Evolutionary conservation across 306 rosid species (phyloP).

Genomic region (Cucurbita ficifolia): DNA sequence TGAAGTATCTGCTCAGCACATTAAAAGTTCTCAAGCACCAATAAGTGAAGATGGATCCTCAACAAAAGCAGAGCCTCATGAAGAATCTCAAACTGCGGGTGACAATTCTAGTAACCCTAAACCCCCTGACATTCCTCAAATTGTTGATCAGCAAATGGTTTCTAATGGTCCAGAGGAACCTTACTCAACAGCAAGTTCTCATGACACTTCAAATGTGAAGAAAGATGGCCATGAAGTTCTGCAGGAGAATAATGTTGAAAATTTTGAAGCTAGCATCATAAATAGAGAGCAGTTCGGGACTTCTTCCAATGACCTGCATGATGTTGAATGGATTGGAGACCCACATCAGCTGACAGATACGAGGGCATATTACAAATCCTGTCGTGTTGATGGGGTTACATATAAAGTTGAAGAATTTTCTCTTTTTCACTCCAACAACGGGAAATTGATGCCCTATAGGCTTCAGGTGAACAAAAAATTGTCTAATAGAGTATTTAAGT

Average conservation of each 20-base stretch:
- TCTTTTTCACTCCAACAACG: conserved; percentile 41
- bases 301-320: conserved; percentile 33
- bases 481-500: background rate
- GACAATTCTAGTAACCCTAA: conserved; percentile 24
- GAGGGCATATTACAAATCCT: conserved; percentile 47
- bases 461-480: conserved; percentile 54
- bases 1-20: conserved; percentile 26
- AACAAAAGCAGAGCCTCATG: conserved; percentile 19
- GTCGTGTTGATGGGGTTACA: conserved; percentile 48
- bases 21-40: conserved; percentile 23
- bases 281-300: conserved; percentile 20
- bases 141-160: conserved; percentile 19
- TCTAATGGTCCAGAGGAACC: conserved; percentile 23
- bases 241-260: conserved; percentile 26
- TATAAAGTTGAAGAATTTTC: conserved; percentile 61
- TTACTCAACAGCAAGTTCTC: conserved; percentile 25
- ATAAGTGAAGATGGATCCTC: conserved; percentile 18
- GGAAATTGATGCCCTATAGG: conserved; percentile 53
- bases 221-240: conserved; percentile 29
- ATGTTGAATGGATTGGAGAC: conserved; percentile 68
- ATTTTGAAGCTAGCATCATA: conserved; percentile 30
- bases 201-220: conserved; percentile 20
- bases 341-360: conserved; percentile 24
- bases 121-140: conserved; percentile 19
- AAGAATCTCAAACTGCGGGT: conserved; percentile 14